Evolutionary conservation across 352 stramenopile species (phyloP).

Genomic region (Aphanomyces cochlioides): DNA sequence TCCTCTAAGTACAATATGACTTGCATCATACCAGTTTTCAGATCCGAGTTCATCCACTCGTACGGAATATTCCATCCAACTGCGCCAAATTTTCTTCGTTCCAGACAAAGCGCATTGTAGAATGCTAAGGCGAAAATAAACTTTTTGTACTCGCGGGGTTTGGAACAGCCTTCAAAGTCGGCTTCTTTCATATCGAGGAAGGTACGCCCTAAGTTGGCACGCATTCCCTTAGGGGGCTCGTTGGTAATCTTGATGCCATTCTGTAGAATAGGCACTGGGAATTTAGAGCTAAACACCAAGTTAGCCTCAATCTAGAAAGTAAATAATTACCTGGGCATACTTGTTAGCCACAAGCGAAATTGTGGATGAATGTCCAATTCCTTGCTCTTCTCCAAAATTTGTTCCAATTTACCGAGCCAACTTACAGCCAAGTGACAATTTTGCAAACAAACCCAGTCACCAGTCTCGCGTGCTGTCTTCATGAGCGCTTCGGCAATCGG

Average conservation of each 20-base stretch:
- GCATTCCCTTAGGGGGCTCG: constrained; percentile 89
- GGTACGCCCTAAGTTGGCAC: constrained; percentile 88
- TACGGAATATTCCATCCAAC: constrained; percentile 96
- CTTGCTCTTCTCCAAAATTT: constrained; percentile 76
- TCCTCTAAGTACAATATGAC: constrained; percentile 92
- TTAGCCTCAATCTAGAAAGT: not conserved
- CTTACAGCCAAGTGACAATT: constrained; percentile 93
- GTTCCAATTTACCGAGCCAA: constrained; percentile 85
- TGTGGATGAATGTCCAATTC: constrained; percentile 76
- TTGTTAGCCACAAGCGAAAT: constrained; percentile 93
- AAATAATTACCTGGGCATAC: constrained; percentile 69
- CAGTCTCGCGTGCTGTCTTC: constrained; percentile 82
- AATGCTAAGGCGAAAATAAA: constrained; percentile 89
- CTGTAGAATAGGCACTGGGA: constrained; percentile 92
- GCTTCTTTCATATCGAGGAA: constrained; percentile 91
- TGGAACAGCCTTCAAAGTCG: constrained; percentile 86
- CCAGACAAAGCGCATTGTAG: constrained; percentile 93
- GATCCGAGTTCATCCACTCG: constrained; percentile 95
- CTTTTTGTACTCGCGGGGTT: constrained; percentile 88
- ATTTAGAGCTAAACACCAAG: constrained; percentile 40
- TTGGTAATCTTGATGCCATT: constrained; percentile 96
- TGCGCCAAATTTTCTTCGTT: constrained; percentile 91
- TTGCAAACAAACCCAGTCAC: constrained; percentile 94
- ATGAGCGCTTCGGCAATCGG: constrained; percentile 89
- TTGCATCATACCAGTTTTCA: constrained; percentile 93